A percentile compares a stretch with the other conserved stretches of the same genome.
phyloP scores from a whole-genome alignment of 2,329 filamentous ascomycete species.

The Hymenoscyphus scutula region DNA sequence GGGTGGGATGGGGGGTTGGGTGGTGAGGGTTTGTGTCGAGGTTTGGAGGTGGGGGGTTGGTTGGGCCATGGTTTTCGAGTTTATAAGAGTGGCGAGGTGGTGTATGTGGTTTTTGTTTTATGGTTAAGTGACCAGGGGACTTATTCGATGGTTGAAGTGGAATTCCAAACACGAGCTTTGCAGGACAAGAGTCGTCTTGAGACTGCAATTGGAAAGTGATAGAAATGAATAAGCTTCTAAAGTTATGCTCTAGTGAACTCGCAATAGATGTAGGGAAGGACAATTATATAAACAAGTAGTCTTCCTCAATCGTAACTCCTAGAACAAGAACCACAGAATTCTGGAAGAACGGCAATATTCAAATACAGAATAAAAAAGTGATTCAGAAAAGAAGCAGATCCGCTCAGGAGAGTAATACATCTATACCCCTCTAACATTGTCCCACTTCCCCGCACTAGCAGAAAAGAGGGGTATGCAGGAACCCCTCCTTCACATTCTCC shows the following conservation, averaged over 20 bases:
- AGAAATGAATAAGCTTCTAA: no score
- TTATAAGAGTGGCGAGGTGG: neutral
- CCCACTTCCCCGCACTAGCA: constrained; percentile 3
- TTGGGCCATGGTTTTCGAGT: constrained; percentile 8
- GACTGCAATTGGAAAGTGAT: neutral
- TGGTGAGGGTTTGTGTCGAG: constrained; percentile 17
- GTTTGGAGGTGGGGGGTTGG: constrained; percentile 16
- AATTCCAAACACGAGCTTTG: neutral
- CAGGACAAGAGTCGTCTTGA: neutral
- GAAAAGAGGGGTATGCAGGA: neutral
- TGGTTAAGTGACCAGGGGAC: neutral
- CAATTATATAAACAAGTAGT: neutral
- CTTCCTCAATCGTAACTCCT: neutral
- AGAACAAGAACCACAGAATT: neutral
- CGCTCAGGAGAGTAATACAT: neutral
- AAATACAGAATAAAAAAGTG: neutral
- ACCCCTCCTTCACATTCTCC: neutral
- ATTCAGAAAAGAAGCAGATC: neutral
- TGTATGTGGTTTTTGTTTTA: neutral
- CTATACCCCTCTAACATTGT: constrained; percentile 6
- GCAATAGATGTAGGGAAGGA: neutral
- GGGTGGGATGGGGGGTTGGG: constrained; percentile 18
- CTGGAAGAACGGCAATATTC: neutral
- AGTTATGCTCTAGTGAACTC: no score
- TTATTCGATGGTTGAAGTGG: no score